Conservation (phyloP, 116 monocot species). For the Phalaenopsis hybrid region DNA sequence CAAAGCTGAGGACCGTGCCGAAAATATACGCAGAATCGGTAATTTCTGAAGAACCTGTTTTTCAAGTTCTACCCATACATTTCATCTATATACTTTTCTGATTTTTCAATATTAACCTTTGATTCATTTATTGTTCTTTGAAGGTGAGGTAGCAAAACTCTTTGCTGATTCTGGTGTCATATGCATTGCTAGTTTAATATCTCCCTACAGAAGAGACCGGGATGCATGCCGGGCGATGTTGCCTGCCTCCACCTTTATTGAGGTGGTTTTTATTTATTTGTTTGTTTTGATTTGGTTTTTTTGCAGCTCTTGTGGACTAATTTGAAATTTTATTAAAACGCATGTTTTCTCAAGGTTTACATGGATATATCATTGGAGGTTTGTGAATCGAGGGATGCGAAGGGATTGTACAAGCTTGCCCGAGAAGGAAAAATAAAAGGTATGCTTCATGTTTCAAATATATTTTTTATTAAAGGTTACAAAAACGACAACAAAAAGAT, state of each 20-base stretch:
- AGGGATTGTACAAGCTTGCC: slow-evolving; percentile 91
- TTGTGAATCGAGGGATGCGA: slow-evolving; percentile 93
- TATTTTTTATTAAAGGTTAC: not conserved
- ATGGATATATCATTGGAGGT: slow-evolving; percentile 76
- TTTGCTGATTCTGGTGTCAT: slow-evolving; percentile 96
- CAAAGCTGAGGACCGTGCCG: slow-evolving; percentile 74
- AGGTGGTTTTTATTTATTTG: slow-evolving; percentile 31
- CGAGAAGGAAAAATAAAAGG: slow-evolving; percentile 89
- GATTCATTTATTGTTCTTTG: slow-evolving; percentile 3
- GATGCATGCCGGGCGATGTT: slow-evolving; percentile 79
- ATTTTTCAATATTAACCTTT: no score
- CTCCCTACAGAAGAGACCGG: slow-evolving; percentile 83
- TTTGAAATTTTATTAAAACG: not conserved
- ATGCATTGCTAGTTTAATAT: slow-evolving; percentile 93
- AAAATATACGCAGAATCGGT: slow-evolving; percentile 92
- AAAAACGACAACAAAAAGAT: no score
- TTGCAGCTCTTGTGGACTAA: not conserved
- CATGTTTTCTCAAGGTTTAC: slow-evolving; percentile 48
- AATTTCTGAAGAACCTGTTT: not conserved
- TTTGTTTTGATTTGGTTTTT: not conserved
- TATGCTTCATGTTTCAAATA: slow-evolving; percentile 6
- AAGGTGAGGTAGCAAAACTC: slow-evolving; percentile 92
- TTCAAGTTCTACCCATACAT: not conserved
- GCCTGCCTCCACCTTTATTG: slow-evolving; percentile 66
- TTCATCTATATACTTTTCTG: no score